These are phyloP conservation scores for Schoenoplectus tabernaemontani DNA, from an alignment of 202 grass and related monocot species.

Conservation along the genomic window DNA sequence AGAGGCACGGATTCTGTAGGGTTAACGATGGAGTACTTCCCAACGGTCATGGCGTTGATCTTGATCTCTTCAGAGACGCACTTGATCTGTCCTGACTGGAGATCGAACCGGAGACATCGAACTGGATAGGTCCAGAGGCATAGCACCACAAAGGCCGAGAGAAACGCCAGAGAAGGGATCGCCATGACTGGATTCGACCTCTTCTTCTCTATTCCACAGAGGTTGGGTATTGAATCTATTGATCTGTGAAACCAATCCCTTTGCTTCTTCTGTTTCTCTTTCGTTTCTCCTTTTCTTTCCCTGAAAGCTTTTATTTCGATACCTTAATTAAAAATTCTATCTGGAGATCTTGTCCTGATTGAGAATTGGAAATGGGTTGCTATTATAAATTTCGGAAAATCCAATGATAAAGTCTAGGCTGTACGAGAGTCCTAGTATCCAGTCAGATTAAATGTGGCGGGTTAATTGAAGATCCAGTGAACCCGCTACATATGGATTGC, in stretches of 20 bases:
- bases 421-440: background rate
- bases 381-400: background rate
- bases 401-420: background rate
- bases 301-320: too few species aligned
- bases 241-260: conserved; percentile 6
- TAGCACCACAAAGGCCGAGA: conserved; percentile 18
- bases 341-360: too few species aligned
- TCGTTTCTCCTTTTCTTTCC: too few species aligned
- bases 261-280: background rate
- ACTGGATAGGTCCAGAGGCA: conserved; percentile 4
- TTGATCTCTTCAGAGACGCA: conserved; percentile 98
- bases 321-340: too few species aligned
- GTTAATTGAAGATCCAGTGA: background rate
- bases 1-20: conserved; percentile 50
- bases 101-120: conserved; percentile 66
- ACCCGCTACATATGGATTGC: background rate
- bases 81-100: conserved; percentile 93
- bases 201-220: conserved; percentile 15
- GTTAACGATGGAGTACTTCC: conserved; percentile 70
- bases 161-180: conserved; percentile 6
- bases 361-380: background rate
- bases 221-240: background rate
- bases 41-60: conserved; percentile 69
- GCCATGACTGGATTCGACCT: too few species aligned
- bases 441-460: background rate